A percentile compares a stretch with the other conserved stretches of the same genome.
phyloP scores from a whole-genome alignment of 768 basidiomycete species.

The Tylopilus intermedius region DNA sequence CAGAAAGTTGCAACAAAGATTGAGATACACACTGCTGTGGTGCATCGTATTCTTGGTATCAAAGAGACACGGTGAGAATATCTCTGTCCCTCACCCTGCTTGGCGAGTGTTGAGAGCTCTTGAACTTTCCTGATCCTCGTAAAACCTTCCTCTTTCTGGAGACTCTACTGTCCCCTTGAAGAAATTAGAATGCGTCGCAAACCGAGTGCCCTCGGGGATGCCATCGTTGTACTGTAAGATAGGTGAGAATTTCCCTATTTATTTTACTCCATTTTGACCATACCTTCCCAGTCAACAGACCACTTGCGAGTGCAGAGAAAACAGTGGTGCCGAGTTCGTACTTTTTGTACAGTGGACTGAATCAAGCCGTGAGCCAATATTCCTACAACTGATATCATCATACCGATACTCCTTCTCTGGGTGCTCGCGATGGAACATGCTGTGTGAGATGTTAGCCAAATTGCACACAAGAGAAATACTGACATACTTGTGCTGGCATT shows the following conservation, averaged over 20 bases:
- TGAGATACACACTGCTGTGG: no score
- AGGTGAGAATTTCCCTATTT: neutral
- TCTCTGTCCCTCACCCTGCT: constrained; percentile 35
- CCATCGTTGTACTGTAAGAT: constrained; percentile 62
- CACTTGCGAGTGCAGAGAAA: constrained; percentile 69
- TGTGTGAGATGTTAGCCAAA: constrained; percentile 25
- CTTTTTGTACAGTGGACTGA: constrained; percentile 58
- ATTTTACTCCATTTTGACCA: neutral
- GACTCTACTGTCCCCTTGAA: constrained; percentile 51
- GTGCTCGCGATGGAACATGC: constrained; percentile 72
- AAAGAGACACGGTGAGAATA: neutral
- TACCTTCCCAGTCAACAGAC: constrained; percentile 76
- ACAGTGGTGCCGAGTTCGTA: constrained; percentile 67
- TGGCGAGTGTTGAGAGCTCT: constrained; percentile 63
- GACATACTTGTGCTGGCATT: constrained; percentile 64
- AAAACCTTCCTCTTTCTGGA: constrained; percentile 56
- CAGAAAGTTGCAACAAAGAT: no score
- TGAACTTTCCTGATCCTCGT: constrained; percentile 67
- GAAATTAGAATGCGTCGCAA: constrained; percentile 48
- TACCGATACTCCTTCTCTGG: constrained; percentile 78
- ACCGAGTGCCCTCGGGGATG: constrained; percentile 69
- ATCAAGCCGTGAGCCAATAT: constrained; percentile 1
- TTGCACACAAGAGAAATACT: neutral
- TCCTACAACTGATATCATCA: constrained; percentile 12
- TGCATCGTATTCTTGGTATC: no score